Evolutionary conservation across 176 grass and related monocot species (phyloP).

Genomic region (Ensete glaucum): DNA sequence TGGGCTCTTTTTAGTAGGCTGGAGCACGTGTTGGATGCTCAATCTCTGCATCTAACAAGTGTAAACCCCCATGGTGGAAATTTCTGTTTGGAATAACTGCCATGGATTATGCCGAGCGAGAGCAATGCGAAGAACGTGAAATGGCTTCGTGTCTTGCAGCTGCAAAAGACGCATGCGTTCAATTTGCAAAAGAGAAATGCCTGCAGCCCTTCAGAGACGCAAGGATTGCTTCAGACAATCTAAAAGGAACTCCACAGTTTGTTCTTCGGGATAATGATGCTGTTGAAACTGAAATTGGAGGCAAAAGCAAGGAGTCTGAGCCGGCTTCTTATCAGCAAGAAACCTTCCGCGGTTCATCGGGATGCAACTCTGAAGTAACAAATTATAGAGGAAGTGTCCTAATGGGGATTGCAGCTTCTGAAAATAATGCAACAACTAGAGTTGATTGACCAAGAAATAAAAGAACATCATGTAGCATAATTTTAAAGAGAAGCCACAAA

Average conservation of each 20-base stretch:
- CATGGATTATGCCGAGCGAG: slow-evolving; percentile 37
- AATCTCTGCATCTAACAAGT: slow-evolving; percentile 64
- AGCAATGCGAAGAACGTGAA: slow-evolving; percentile 59
- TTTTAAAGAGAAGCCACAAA: no score
- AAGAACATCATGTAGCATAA: no score
- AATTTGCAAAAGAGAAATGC: slow-evolving; percentile 61
- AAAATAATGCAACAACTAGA: slow-evolving; percentile 9
- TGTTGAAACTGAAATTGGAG: slow-evolving; percentile 3
- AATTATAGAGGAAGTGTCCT: slow-evolving; percentile 45
- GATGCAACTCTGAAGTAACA: not conserved
- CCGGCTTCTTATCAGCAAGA: not conserved
- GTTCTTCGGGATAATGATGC: slow-evolving; percentile 13
- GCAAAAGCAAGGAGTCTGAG: not conserved
- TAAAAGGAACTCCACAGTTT: slow-evolving; percentile 36
- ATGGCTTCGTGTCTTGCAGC: slow-evolving; percentile 42
- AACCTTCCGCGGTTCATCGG: not conserved
- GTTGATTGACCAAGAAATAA: not conserved
- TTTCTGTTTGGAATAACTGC: slow-evolving; percentile 36
- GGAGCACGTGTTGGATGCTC: slow-evolving; percentile 67
- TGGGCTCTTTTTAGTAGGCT: slow-evolving; percentile 18
- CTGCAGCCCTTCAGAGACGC: slow-evolving; percentile 52
- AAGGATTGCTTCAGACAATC: slow-evolving; percentile 33
- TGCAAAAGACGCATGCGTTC: slow-evolving; percentile 48
- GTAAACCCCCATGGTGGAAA: slow-evolving; percentile 82
- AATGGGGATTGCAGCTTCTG: slow-evolving; percentile 23